A percentile compares a stretch with the other conserved stretches of the same genome.
Evolutionary conservation across 495 filamentous ascomycete species (phyloP).

Genomic region (Baudoinia panamericana): DNA sequence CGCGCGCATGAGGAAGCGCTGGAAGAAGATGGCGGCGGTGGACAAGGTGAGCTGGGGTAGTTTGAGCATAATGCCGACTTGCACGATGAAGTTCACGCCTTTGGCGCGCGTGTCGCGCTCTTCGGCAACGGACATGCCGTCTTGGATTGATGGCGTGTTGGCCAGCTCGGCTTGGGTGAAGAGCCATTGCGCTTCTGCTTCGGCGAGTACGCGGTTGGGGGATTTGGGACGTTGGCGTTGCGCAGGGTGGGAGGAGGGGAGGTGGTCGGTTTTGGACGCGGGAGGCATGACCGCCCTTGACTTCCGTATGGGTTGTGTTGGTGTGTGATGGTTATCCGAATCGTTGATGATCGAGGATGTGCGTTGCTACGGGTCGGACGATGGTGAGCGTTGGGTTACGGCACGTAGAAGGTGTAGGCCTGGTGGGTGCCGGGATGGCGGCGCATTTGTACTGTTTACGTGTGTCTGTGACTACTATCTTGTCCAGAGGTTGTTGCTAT

Average conservation of each 20-base stretch:
- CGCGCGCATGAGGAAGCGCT: conserved; percentile 86
- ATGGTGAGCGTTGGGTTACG: too few species aligned
- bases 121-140: conserved; percentile 60
- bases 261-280: conserved; percentile 6
- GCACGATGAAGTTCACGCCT: conserved; percentile 89
- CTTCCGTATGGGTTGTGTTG: neutral
- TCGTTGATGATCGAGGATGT: too few species aligned
- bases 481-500: too few species aligned
- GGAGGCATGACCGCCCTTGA: conserved; percentile 12
- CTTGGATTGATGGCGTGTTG: conserved; percentile 69
- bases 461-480: too few species aligned
- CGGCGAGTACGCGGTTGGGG: conserved; percentile 36
- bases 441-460: conserved; percentile 1
- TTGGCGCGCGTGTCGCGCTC: conserved; percentile 72
- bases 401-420: neutral
- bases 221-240: conserved; percentile 24
- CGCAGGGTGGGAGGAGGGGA: conserved; percentile 22
- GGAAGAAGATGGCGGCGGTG: conserved; percentile 86
- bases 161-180: conserved; percentile 73
- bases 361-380: too few species aligned
- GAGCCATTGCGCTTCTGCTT: conserved; percentile 65
- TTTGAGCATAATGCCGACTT: conserved; percentile 84
- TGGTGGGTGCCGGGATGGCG: neutral
- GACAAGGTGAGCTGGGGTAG: conserved; percentile 82
- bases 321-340: too few species aligned